phyloP scores from a whole-genome alignment of 1,284 basidiomycete species.

The Gymnopus androsaceus region DNA sequence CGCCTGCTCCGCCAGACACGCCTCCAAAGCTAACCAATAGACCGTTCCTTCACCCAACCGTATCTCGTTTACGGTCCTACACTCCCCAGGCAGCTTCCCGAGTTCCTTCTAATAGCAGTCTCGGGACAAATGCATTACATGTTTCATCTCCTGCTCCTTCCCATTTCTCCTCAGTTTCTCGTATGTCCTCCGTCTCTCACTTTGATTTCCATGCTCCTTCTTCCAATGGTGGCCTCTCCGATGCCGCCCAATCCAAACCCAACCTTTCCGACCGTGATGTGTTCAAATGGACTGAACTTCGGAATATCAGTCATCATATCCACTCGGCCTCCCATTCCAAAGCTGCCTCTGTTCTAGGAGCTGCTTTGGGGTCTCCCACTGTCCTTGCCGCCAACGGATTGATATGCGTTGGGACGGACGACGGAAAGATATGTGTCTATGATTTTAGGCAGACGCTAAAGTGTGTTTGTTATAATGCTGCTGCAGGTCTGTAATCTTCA shows the following conservation, averaged over 20 bases:
- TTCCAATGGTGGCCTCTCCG: slow-evolving; percentile 23
- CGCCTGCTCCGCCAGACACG: slow-evolving; percentile 24
- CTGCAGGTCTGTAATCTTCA: slow-evolving; percentile 54
- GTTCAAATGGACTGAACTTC: slow-evolving; percentile 80
- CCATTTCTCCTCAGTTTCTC: slow-evolving; percentile 71
- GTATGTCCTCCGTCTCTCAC: slow-evolving; percentile 63
- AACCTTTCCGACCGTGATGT: slow-evolving; percentile 51
- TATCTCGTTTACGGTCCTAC: slow-evolving; percentile 81
- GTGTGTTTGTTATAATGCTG: slow-evolving; percentile 73
- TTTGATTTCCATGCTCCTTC: slow-evolving; percentile 41
- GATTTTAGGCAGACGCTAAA: slow-evolving; percentile 88
- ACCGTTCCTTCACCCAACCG: slow-evolving; percentile 72
- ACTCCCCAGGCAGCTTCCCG: slow-evolving; percentile 57
- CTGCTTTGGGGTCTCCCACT: slow-evolving; percentile 68
- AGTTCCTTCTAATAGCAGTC: slow-evolving; percentile 49
- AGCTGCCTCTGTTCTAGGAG: slow-evolving; percentile 61
- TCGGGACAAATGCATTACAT: slow-evolving; percentile 42
- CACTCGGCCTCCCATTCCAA: slow-evolving; percentile 62
- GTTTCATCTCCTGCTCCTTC: slow-evolving; percentile 59
- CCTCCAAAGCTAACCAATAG: slow-evolving; percentile 40
- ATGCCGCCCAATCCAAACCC: slow-evolving; percentile 20
- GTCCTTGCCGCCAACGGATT: slow-evolving; percentile 86
- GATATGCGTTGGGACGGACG: slow-evolving; percentile 86
- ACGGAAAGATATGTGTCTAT: slow-evolving; percentile 81
- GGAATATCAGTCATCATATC: slow-evolving; percentile 54